Conservation (phyloP, 352 stramenopile genomes). For the Globisporangium orthogonon region DNA sequence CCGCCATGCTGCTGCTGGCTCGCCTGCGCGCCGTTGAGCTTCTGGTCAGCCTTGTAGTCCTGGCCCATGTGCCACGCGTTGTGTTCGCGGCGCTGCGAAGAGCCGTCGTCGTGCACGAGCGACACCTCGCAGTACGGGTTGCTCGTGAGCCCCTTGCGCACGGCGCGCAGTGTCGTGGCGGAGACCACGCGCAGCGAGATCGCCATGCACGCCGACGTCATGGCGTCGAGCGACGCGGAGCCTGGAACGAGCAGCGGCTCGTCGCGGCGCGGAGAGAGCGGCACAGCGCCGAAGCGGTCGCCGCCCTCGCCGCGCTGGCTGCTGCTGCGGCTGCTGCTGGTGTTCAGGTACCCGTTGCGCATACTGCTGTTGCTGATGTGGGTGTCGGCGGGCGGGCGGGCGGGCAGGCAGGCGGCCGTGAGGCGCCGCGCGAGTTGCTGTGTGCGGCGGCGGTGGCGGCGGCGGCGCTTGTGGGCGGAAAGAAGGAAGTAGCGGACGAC, state of each 20-base stretch:
- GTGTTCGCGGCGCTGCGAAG: slow-evolving; percentile 17
- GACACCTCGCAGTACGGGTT: slow-evolving; percentile 68
- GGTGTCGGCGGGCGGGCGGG: too few species aligned
- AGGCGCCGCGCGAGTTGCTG: neutral
- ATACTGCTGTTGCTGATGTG: neutral
- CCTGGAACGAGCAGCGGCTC: slow-evolving; percentile 51
- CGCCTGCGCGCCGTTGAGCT: slow-evolving; percentile 18
- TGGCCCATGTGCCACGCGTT: slow-evolving; percentile 38
- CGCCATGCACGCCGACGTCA: slow-evolving; percentile 47
- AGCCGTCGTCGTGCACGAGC: slow-evolving; percentile 51
- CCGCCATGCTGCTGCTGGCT: slow-evolving; percentile 2
- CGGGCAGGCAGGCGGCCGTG: too few species aligned
- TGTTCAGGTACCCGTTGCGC: slow-evolving; percentile 13
- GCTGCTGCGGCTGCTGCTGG: slow-evolving; percentile 9
- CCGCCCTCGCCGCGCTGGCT: slow-evolving; percentile 9
- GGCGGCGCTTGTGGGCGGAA: neutral
- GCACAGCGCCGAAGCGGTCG: slow-evolving; percentile 37
- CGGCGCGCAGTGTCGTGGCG: slow-evolving; percentile 45
- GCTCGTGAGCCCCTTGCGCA: slow-evolving; percentile 66
- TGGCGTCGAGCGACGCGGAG: slow-evolving; percentile 52
- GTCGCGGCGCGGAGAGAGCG: slow-evolving; percentile 47
- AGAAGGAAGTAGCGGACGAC: neutral
- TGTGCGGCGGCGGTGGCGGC: too few species aligned
- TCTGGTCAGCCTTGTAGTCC: slow-evolving; percentile 30
- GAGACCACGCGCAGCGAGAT: slow-evolving; percentile 54